Evolutionary conservation across 1,139 yeast genomes (phyloP), one percentile per base, ranked within the genome.

Genomic region (Hanseniaspora uvarum): DNA sequence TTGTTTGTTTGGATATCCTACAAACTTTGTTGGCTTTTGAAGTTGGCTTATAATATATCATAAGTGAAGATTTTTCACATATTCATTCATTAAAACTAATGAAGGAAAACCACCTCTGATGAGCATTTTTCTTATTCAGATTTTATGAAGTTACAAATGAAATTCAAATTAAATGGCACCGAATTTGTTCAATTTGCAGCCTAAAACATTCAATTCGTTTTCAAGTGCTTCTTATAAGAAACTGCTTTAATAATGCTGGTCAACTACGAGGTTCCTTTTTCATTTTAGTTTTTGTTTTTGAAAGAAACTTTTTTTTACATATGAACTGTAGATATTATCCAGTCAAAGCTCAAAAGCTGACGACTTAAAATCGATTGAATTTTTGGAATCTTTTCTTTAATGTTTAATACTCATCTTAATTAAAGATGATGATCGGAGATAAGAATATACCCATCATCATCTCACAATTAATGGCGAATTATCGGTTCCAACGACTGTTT

Each of bases 321-420:
- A 38, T 38, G 41, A 38, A 7, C 12, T 21, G 24, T 5, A 38
- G 7, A 6, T 14, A 14, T 21, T 24, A 21, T 38, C 14, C n/a
- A n/a, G n/a, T 4, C 4, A 10, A 10, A 6, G 18, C 11, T 38
- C 5, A 38, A 21, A n/a, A 38, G 16, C 7, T 12, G 21, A 21
- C 23, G 28, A 16, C 11, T 12, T 28, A 10, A 12, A 28, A 33
- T 23, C 41, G 34, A 26, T 31, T 49, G 53, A 49, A 49, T 49
- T 49, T 49, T 49, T 49, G 46, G 53, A 49, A 49, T 33, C 24
- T 14, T n/a, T 30, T 5, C 21, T 38, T 47, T 19, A 10, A n/a
- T 40, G 38, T 21, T 36, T 30, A 18, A 4, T 28, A 18, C 6
- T 34, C 14, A 37, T 24, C 16, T 38, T 21, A 21, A 23, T 11